Base-by-base conservation (phyloP, 805 yeast species). In the Candida schatavii region DNA sequence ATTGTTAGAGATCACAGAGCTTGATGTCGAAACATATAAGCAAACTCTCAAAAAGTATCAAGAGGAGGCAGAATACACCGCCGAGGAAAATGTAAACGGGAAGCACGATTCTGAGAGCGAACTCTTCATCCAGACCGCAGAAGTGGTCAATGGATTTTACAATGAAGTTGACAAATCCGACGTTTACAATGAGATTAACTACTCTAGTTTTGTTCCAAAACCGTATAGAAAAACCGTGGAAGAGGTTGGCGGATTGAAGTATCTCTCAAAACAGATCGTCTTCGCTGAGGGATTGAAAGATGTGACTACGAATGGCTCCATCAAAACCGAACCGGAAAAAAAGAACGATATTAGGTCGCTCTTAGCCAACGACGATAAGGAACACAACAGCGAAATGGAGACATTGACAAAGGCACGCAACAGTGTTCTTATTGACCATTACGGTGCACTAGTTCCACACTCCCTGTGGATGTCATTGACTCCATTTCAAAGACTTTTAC, bases 401-500 rank as follows among this genome's bases (percentile, higher is more conserved):
- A 48, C 17, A 57, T 49, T 7, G 45, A 23, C 27, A 7, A 23
- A 23, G 27, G 11, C 7, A 11, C 11, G 11, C 27, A 23, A 23
- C 27, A 11, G 27, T 23, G 10, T 42, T 67, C 26, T 31, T 13
- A 61, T 65, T 40, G 73, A 70, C 41, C 58, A 57, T 37, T 59
- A 56, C 46, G 75, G 72, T 17, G 64, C 68, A 3, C 55, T 61
- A 7, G 54, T 59, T 35, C 21, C 19, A 7, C 28, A 28, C 14
- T 59, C 47, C 18, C 44, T 44, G 15, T 38, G 41, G 41, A 34
- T 37, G 27, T 43, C 46, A 9, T 56, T 69, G 20, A 44, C 59
- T 0, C 64, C 74, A 1, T 43, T 68, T 21, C 81, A 84, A 53
- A 66, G 87, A 35, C 88, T 86, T 55, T 50, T 79, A 13, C 62